Evolutionary conservation across 164 flowering plant genomes (phyloP), one percentile per base, ranked within the genome.

Genomic region (Malania oleifera): DNA sequence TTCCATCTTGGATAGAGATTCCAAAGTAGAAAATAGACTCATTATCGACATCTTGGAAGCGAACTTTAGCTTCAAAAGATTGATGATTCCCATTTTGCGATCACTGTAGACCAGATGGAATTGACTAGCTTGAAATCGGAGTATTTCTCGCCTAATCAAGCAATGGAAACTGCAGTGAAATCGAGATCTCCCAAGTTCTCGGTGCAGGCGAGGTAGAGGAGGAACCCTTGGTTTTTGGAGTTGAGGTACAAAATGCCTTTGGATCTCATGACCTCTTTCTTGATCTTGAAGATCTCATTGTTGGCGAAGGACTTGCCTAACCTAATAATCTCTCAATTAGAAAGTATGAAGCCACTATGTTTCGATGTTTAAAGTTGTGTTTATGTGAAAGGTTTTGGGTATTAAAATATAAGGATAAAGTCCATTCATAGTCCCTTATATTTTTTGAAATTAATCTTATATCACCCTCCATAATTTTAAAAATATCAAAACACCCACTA

Each of bases 171-270:
- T 1, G 84, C 92, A 0, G 73, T 72, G 0, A 61, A 49, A 43
- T 85, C 83, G 7, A 91, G 77, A 14, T 86, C 87, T 26, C 82
- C 86, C 17, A 87, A 70, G 47, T 63, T 55, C 68, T 91, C 98
- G 2, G 68, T 60, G 57, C 70, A 76, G 0, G 93, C 93, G 17
- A 92, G 82, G 20, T 56, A 54, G 15, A 87, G 65, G 22, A 87
- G 83, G 37, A 61, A 80, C 2, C 53, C 58, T n/a, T n/a, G n/a
- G n/a, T n/a, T n/a, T n/a, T n/a, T n/a, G n/a, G n/a, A n/a, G 39
- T 71, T 83, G 56, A 92, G 56, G 56, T 72, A 75, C 0, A 63
- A n/a, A 15, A 89, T 78, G 44, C 95, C 96, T 25, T 59, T 25
- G 1, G 85, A 71, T 39, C 48, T 54, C 9, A 84, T 48, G 41